Base-by-base conservation (phyloP, 192 early-diverging fungal species). In the Lobosporangium transversale region DNA sequence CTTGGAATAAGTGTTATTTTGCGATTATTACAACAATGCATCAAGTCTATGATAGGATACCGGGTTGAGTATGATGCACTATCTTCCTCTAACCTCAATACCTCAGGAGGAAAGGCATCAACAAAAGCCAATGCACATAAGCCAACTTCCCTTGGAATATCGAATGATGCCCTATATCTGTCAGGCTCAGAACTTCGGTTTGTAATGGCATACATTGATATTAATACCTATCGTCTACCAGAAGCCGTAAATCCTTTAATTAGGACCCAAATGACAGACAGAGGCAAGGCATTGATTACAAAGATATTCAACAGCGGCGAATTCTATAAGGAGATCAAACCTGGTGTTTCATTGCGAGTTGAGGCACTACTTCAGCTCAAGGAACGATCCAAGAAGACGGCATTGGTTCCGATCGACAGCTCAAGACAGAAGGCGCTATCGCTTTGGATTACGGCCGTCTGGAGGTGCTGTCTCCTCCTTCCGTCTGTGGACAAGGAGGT, bases 141-240 rank as follows among this genome's bases (percentile, higher is more conserved):
- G n/a, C 23, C 64, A 11, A 66, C 52, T 14, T 40, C 49, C 2
- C 36, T 47, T 3, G 37, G 24, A 27, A 6, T 23, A 24, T 3
- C 11, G 0, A 40, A 55, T 17, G 31, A 62, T 17, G 47, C 59
- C 0, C 66, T 80, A 12, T 80, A 80, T 47, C 56, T 80, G 12
- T 74, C 79, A n/a, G 79, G 79, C 17, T 54, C 70, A 35, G 79
- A 80, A 58, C 51, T 80, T 18, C 51, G 70, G 14, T 55, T 80
- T 17, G 27, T 80, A 7, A 68, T 80, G 62, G 49, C 70, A 10
- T 74, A 54, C 52, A 57, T 80, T 14, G 70, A 80, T 49, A 26
- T 56, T 47, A 74, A 74, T 29, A 73, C 65, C 24, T 81, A 75
- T 43, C 44, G 49, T 14, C 9, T 76, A 4, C 70, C 70, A 20